These are phyloP conservation scores for Phascolomyces articulosus DNA, from an alignment of 371 early-diverging fungal genomes.

Conservation along the genomic window DNA sequence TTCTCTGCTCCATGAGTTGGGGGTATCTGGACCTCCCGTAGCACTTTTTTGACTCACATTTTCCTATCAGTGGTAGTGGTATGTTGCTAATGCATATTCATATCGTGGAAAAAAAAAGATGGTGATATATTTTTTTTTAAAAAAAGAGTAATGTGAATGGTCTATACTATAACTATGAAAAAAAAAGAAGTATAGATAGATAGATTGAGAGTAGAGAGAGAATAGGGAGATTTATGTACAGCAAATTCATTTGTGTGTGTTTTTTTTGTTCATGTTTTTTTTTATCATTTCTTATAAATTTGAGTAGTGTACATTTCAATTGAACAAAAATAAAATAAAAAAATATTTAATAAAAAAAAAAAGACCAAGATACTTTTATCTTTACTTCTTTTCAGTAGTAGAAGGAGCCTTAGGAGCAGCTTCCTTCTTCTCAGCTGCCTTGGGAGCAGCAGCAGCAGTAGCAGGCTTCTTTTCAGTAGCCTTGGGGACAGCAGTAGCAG, in stretches of 20 bases:
- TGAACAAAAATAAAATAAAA: background rate
- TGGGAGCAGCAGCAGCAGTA: background rate
- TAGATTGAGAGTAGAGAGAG: background rate
- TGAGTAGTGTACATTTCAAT: constrained; percentile 5
- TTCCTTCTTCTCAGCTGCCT: constrained; percentile 5
- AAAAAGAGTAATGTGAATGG: background rate
- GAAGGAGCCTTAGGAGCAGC: background rate
- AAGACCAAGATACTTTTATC: too few relatives aligned
- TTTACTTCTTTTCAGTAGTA: constrained; percentile 9
- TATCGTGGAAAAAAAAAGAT: background rate
- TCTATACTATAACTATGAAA: background rate
- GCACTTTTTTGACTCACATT: too few relatives aligned
- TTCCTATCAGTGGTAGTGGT: too few relatives aligned
- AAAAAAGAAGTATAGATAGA: background rate
- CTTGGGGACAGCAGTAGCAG: constrained; percentile 8
- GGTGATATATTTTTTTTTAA: background rate
- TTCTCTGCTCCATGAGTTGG: too few relatives aligned
- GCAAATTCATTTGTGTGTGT: constrained; percentile 2
- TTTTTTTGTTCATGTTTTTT: background rate
- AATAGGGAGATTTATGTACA: background rate
- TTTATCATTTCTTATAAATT: background rate
- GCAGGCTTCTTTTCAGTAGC: background rate
- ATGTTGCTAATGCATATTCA: too few relatives aligned
- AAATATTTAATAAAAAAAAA: too few relatives aligned
- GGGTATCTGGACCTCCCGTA: too few relatives aligned